Percentiles rank a stretch among this genome's conserved stretches.
phyloP scores from a whole-genome alignment of 2,329 filamentous ascomycete genomes.

The Sporothrix pseudoabietina region DNA sequence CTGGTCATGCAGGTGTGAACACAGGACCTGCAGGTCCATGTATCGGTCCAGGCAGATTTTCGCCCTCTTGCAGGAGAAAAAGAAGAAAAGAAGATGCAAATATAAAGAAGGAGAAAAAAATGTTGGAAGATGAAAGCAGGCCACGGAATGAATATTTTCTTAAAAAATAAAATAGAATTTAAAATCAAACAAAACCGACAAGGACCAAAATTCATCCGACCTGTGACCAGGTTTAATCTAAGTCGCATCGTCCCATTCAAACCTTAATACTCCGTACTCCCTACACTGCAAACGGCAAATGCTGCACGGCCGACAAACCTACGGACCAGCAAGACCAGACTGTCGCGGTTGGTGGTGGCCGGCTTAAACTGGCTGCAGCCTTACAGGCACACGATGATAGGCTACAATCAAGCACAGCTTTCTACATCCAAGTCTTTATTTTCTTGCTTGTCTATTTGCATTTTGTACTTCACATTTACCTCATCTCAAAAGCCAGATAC shows the following conservation, averaged over 20 bases:
- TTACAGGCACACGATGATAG: constrained; percentile 5
- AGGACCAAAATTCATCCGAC: constrained; percentile 16
- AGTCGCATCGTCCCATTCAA: constrained; percentile 8
- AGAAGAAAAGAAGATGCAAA: not conserved
- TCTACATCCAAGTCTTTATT: not conserved
- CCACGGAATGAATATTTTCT: not conserved
- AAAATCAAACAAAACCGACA: not conserved
- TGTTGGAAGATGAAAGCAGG: not conserved
- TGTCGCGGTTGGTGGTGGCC: not conserved
- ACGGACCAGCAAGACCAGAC: not conserved
- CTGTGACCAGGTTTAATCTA: constrained; percentile 6
- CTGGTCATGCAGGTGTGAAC: constrained; percentile 17
- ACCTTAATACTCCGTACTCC: not conserved
- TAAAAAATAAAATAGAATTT: not conserved
- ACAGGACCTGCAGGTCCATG: constrained; percentile 13
- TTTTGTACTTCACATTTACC: not conserved
- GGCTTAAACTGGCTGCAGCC: constrained; percentile 17
- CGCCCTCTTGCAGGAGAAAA: not conserved
- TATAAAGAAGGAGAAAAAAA: not conserved
- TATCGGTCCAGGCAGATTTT: constrained; percentile 9
- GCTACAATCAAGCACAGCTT: not conserved
- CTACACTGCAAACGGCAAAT: not conserved
- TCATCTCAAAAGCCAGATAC: not conserved
- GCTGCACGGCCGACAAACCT: not conserved
- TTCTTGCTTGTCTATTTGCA: not conserved